Evolutionary conservation across 305 asterid species (phyloP).

Genomic region (Fraxinus xanthoxyloides): DNA sequence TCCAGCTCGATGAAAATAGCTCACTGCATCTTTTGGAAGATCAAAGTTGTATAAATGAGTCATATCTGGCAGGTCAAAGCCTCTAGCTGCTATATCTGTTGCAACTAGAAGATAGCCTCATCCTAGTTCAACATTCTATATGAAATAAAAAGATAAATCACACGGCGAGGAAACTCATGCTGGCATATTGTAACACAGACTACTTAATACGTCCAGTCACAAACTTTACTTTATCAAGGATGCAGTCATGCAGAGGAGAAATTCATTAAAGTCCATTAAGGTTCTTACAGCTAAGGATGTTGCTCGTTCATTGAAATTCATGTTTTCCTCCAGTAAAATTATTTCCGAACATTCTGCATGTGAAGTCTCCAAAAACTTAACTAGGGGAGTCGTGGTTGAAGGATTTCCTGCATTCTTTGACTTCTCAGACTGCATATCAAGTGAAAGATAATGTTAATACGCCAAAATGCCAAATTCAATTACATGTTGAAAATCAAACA

Average conservation of each 20-base stretch:
- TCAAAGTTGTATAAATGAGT: constrained; percentile 90
- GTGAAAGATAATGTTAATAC: constrained; percentile 16
- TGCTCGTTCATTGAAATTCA: constrained; percentile 85
- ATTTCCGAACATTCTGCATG: constrained; percentile 41
- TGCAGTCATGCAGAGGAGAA: constrained; percentile 47
- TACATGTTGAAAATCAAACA: constrained; percentile 19
- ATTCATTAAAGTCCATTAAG: constrained; percentile 33
- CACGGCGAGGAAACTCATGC: constrained; percentile 15
- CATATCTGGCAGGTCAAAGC: constrained; percentile 86
- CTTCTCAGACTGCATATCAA: constrained; percentile 71
- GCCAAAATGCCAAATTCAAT: constrained; percentile 3
- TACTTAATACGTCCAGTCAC: constrained; percentile 55
- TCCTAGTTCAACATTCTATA: constrained; percentile 68
- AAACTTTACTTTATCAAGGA: constrained; percentile 3
- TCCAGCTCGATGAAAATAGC: constrained; percentile 93
- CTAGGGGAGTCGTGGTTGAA: constrained; percentile 53
- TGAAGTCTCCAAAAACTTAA: constrained; percentile 54
- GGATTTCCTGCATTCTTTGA: constrained; percentile 80
- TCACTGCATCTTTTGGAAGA: constrained; percentile 76
- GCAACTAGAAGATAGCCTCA: constrained; percentile 75
- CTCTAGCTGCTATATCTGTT: constrained; percentile 88
- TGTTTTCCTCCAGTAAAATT: constrained; percentile 72
- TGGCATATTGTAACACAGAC: constrained; percentile 70
- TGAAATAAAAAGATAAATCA: constrained; percentile 24
- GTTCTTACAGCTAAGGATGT: constrained; percentile 59